Percentiles rank a stretch among this genome's conserved stretches.
Evolutionary conservation across 23 red algal genomes (phyloP).

Genomic region (Chondrus crispus): DNA sequence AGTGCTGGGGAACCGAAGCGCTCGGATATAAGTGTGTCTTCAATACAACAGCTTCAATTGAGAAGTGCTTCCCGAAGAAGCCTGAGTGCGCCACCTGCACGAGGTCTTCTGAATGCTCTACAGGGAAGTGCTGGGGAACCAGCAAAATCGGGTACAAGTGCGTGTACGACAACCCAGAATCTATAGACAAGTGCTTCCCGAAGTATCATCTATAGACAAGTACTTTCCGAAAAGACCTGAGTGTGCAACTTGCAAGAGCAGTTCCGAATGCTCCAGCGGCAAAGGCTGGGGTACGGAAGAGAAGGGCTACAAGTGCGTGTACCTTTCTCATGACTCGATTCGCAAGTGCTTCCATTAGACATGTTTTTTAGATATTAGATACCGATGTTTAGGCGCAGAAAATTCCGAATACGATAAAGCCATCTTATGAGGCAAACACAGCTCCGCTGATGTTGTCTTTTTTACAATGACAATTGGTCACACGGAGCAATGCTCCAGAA

Average conservation of each 20-base stretch:
- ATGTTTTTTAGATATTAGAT: too few relatives aligned
- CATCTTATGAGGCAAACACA: too few relatives aligned
- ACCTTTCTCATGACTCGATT: background rate
- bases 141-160: conserved; percentile 47
- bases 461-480: too few relatives aligned
- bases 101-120: background rate
- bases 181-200: conserved; percentile 15
- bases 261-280: background rate
- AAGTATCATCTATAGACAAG: conserved; percentile 1
- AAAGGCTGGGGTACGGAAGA: background rate
- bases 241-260: background rate
- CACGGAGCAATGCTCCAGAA: too few relatives aligned
- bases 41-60: background rate
- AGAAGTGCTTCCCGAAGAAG: conserved; percentile 34
- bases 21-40: background rate
- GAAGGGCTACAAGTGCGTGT: conserved; percentile 24
- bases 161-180: conserved; percentile 5
- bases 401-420: too few relatives aligned
- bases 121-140: background rate
- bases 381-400: too few relatives aligned
- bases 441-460: too few relatives aligned
- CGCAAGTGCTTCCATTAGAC: conserved; percentile 8
- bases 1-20: conserved; percentile 26
- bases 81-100: conserved; percentile 6
- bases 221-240: background rate